Evolutionary conservation across 2,329 filamentous ascomycete genomes (phyloP), one percentile per base, ranked within the genome.

Genomic region (Phialemonium atrogriseum): DNA sequence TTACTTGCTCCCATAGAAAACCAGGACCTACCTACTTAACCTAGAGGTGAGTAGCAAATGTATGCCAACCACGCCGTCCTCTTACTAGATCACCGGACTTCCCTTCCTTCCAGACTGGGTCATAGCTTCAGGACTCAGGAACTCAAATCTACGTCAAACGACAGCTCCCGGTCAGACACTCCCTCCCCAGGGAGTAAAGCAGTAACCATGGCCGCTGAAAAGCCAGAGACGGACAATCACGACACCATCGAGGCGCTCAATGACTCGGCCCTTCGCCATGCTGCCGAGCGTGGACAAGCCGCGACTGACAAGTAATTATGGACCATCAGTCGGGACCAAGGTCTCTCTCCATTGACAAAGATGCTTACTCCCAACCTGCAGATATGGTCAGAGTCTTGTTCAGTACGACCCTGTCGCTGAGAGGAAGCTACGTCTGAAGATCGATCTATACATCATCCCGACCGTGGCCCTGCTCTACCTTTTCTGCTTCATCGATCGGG

Each of bases 401-500:
- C 44, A 64, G 26, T 71, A 80, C 43, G 75, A 80, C 40, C 56
- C 59, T 16, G 61, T 56, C 13, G 72, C 70, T 5, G 77, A 81
- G 49, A 52, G 60, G 9, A 66, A 59, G 27, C 59, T 82, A 12
- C 60, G 73, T 4, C 52, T 49, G 35, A 82, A 82, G 51, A 74
- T 82, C 27, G 78, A 83, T 43, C 44, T 72, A 5, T 71, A 64
- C 44, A 65, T 81, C 31, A 60, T 81, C 1, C 78, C 78, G 0
- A 78, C 75, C 0, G 72, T 80, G 0, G 60, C 75, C 1, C 35
- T 81, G 3, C 58, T 83, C 12, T 83, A 82, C 43, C 59, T 82
- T 0, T 80, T 82, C 48, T 81, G 77, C 55, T 82, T 80, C 54
- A 80, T 82, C 37, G 78, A 82, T 48, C 65, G 78, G 19, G 70